Evolutionary conservation across 305 asterid species (phyloP).

Genomic region (Fraxinus ornus): DNA sequence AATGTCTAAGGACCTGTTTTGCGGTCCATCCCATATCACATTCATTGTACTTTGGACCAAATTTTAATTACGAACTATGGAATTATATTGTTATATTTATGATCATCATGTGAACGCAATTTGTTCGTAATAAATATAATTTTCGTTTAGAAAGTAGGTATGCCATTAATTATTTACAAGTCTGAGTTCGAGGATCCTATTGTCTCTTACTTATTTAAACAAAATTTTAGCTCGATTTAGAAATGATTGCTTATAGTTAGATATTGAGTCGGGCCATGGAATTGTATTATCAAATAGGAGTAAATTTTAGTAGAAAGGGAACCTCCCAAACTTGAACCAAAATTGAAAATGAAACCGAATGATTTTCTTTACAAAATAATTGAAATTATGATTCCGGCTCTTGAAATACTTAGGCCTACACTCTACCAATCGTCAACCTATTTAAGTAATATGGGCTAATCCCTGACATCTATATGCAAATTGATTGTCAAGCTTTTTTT

Average conservation of each 20-base stretch:
- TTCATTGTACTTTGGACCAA: constrained; percentile 12
- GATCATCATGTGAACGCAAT: neutral
- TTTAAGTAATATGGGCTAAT: too few species aligned
- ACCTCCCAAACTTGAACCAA: neutral
- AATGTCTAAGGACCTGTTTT: constrained; percentile 4
- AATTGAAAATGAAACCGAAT: neutral
- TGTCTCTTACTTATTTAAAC: neutral
- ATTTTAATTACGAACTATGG: neutral
- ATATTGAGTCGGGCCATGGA: neutral
- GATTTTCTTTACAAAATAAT: neutral
- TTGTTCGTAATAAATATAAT: neutral
- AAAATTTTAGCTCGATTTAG: neutral
- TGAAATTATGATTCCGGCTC: too few species aligned
- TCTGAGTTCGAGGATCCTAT: neutral
- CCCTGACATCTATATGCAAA: neutral
- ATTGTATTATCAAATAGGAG: neutral
- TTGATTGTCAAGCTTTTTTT: neutral
- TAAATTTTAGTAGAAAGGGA: neutral
- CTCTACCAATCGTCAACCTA: neutral
- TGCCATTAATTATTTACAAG: neutral
- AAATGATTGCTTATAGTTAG: neutral
- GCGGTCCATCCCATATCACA: neutral
- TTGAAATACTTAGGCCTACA: neutral
- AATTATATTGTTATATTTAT: neutral
- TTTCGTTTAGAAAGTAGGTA: neutral